Evolutionary conservation across 768 basidiomycete genomes (phyloP), one percentile per base, ranked within the genome.

Genomic region (Clitopilus hobsonii): DNA sequence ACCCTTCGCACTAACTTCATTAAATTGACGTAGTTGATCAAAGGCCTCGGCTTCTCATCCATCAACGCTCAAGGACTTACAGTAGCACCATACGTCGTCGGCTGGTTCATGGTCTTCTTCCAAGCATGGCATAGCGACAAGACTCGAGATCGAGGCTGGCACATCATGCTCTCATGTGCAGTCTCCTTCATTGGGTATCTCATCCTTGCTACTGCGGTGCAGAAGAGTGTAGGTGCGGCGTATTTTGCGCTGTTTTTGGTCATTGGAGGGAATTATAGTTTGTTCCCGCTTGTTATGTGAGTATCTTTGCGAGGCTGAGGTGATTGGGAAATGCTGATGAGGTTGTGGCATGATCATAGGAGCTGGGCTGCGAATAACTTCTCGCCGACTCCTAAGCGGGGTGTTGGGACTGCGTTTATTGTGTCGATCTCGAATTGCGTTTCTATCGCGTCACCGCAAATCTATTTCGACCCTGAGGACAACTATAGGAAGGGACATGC

Each of bases 221-320:
- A 79, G 59, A 79, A 75, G 60, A 81, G 74, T 58, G 72, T 76
- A 10, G 80, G 79, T 26, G 81, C 79, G 5, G 73, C 78, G 2
- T 84, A 84, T 61, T 82, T 84, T 59, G 80, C 81, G 3, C 65
- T 82, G 26, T 84, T 83, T 68, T 67, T 84, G 24, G 79, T 83
- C 45, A 74, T 81, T 28, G 80, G 78, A 6, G 81, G 80, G 23
- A 77, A 77, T 54, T 82, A 75, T 58, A 79, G 77, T 56, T 60
- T 83, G 54, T 83, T 83, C 67, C 82, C 82, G 6, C 70, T 83
- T 4, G 82, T 81, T 38, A 83, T 83, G 82, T 79, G 56, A 58
- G 77, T 66, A n/a, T 20, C 10, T 25, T 25, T 10, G n/a, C 5
- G 25, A n/a, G 5, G 47, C 38, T 16, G 30, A 6, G 49, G 48